These are phyloP conservation scores for Talaromyces trachyspermus DNA, from an alignment of 495 filamentous ascomycete species.

Conservation along the genomic window DNA sequence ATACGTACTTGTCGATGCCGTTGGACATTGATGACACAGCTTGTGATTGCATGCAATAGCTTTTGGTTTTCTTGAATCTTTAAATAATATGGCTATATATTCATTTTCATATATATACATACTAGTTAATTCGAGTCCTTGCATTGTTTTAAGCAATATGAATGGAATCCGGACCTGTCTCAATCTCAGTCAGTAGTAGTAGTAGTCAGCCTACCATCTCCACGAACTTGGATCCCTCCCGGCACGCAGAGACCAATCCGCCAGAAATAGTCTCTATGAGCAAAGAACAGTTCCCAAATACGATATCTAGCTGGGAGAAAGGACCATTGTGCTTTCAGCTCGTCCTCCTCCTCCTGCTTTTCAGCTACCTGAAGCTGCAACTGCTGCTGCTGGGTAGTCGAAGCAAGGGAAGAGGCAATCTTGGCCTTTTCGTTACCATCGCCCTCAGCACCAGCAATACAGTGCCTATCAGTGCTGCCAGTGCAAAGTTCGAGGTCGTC, in stretches of 20 bases:
- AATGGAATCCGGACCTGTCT: too few species aligned
- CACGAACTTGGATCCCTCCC: conserved; percentile 64
- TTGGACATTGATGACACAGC: too few species aligned
- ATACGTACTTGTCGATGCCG: too few species aligned
- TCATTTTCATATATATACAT: too few species aligned
- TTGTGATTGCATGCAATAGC: conserved; percentile 7
- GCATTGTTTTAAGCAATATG: too few species aligned
- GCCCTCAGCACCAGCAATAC: conserved; percentile 51
- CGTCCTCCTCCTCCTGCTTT: conserved; percentile 8
- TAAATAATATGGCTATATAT: neutral
- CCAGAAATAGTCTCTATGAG: conserved; percentile 97
- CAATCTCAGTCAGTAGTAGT: too few species aligned
- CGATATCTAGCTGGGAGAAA: conserved; percentile 56
- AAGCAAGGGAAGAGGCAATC: conserved; percentile 4
- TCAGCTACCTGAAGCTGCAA: neutral
- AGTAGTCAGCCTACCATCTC: conserved; percentile 42
- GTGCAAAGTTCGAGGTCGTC: conserved; percentile 63
- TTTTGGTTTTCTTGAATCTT: neutral
- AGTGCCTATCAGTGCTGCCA: conserved; percentile 62
- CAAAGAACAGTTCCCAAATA: conserved; percentile 87
- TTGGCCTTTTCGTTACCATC: neutral
- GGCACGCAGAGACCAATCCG: conserved; percentile 84
- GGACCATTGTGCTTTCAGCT: conserved; percentile 18
- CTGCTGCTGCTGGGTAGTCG: conserved; percentile 12
- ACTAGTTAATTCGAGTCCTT: too few species aligned